These are phyloP conservation scores for Penicillium samsonianum DNA, from an alignment of 495 filamentous ascomycete genomes.

Conservation along the genomic window DNA sequence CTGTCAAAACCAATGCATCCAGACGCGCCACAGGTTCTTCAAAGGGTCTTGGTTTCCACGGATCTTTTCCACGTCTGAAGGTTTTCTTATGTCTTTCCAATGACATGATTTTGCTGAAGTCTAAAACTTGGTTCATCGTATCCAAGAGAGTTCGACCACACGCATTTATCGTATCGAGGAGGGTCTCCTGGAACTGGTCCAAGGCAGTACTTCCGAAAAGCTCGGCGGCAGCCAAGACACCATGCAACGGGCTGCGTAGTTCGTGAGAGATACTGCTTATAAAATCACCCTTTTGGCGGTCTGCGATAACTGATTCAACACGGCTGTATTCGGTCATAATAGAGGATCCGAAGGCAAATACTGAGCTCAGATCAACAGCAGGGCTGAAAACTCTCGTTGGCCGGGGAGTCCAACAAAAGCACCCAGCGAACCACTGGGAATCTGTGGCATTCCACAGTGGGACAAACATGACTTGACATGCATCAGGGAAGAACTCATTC, in stretches of 20 bases:
- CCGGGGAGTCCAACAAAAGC: slow-evolving; percentile 54
- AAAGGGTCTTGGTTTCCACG: not conserved
- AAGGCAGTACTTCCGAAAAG: slow-evolving; percentile 32
- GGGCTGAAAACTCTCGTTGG: slow-evolving; percentile 34
- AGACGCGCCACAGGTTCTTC: slow-evolving; percentile 1
- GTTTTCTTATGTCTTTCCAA: slow-evolving; percentile 16
- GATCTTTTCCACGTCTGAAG: slow-evolving; percentile 11
- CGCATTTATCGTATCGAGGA: slow-evolving; percentile 64
- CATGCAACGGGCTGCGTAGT: slow-evolving; percentile 68
- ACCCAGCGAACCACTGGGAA: slow-evolving; percentile 62
- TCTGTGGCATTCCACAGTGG: slow-evolving; percentile 64
- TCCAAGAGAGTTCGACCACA: slow-evolving; percentile 69
- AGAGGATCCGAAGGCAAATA: slow-evolving; percentile 62
- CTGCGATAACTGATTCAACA: slow-evolving; percentile 44
- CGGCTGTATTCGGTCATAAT: slow-evolving; percentile 68
- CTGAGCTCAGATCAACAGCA: slow-evolving; percentile 52
- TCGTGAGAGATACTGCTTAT: slow-evolving; percentile 76
- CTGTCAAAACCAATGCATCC: slow-evolving; percentile 12
- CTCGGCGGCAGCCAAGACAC: slow-evolving; percentile 65
- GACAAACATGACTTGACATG: slow-evolving; percentile 30
- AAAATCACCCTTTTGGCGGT: slow-evolving; percentile 63
- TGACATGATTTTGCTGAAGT: slow-evolving; percentile 25
- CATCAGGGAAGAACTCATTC: slow-evolving; percentile 26
- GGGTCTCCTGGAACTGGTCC: slow-evolving; percentile 45
- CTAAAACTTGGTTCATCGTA: slow-evolving; percentile 26